Base-by-base conservation (phyloP, 192 early-diverging fungal species). In the Gryganskiella cystojenkinii region DNA sequence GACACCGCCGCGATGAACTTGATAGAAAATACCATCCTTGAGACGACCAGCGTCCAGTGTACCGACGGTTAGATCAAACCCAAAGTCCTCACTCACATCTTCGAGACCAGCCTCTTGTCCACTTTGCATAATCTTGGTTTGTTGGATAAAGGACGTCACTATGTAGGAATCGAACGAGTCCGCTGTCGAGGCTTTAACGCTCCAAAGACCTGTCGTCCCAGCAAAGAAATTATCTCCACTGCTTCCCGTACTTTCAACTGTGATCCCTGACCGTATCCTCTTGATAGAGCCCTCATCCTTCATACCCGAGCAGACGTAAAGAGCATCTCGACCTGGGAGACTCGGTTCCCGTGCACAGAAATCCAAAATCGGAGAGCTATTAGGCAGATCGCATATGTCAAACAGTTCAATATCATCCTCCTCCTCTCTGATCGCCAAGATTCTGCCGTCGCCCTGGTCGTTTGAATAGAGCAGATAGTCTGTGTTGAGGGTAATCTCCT, bases 301-400 rank as follows among this genome's bases (percentile, higher is more conserved):
- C 74, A 78, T 69, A 27, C 74, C 74, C 25, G 74, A 68, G 34
- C 74, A 78, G 5, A 49, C 43, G 51, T 34, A 78, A 0, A 78
- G 50, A 8, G 74, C 56, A 13, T 78, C 74, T 8, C 74, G 59
- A 15, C 66, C 74, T 1, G 74, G 74, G 10, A 64, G 25, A 5
- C 33, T 20, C 24, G 74, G 66, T 17, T 78, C 74, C 0, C 56
- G 47, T 27, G 42, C 49, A 37, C 74, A 78, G 50, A 78, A 78
- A 37, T 78, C 74, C 45, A 78, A 15, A 19, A 68, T 42, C 3
- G 74, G 74, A 0, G 74, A 62, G 31, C 56, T 45, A 33, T 78
- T 78, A 51, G 44, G 51, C 0, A 78, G 55, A 14, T 68, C 47
- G 2, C 61, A 37, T 8, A 78, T 35, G 13, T 65, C 65, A 56